phyloP scores from a whole-genome alignment of 495 filamentous ascomycete species.

The Penicillium soppii region DNA sequence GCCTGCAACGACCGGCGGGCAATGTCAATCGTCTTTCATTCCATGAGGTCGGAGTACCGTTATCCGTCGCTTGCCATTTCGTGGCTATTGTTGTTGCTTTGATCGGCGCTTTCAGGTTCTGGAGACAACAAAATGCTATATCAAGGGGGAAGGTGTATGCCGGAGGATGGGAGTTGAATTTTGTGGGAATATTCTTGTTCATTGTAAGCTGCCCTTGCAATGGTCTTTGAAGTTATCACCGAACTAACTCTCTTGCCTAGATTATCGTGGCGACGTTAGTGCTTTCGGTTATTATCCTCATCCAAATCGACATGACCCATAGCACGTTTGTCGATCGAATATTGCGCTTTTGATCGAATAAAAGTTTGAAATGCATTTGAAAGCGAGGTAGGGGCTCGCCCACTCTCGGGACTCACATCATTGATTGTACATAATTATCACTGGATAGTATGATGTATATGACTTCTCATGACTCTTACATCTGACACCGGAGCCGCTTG shows the following conservation, averaged over 20 bases:
- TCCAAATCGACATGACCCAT: conserved; percentile 18
- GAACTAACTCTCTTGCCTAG: conserved; percentile 10
- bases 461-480: too few relatives aligned
- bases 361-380: too few relatives aligned
- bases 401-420: too few relatives aligned
- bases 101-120: conserved; percentile 65
- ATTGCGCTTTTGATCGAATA: background rate
- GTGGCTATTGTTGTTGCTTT: conserved; percentile 56
- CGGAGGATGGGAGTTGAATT: conserved; percentile 68
- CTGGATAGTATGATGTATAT: too few relatives aligned
- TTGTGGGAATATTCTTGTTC: conserved; percentile 48
- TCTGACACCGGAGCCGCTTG: too few relatives aligned
- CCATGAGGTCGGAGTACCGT: conserved; percentile 62
- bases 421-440: too few relatives aligned
- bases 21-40: conserved; percentile 48
- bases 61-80: conserved; percentile 57
- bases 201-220: conserved; percentile 39
- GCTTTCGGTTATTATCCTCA: conserved; percentile 30
- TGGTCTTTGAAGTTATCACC: background rate
- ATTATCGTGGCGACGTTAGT: conserved; percentile 28
- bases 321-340: conserved; percentile 7
- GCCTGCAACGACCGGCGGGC: conserved; percentile 55
- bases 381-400: too few relatives aligned
- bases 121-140: conserved; percentile 68
- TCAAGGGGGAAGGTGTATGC: conserved; percentile 61